These are phyloP conservation scores for Neurospora sp. DNA, from an alignment of 495 filamentous ascomycete genomes.

Conservation along the genomic window DNA sequence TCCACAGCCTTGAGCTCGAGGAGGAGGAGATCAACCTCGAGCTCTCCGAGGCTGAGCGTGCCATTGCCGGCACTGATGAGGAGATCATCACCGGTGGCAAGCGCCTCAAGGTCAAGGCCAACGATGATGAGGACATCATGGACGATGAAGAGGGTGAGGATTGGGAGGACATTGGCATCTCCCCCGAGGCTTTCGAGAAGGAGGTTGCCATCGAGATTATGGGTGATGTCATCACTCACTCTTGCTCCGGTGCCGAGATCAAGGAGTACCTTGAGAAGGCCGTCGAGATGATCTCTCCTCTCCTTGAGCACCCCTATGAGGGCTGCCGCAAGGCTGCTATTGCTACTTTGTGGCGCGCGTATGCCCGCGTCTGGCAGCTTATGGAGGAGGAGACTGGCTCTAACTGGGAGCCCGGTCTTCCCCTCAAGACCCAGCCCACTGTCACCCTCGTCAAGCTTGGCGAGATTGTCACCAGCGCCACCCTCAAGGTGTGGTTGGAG, in stretches of 20 bases:
- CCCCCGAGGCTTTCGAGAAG: constrained; percentile 86
- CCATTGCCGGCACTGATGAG: constrained; percentile 52
- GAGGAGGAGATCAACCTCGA: constrained; percentile 78
- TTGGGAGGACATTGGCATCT: constrained; percentile 74
- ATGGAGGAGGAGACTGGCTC: constrained; percentile 66
- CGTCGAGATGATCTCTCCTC: constrained; percentile 65
- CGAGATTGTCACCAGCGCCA: constrained; percentile 74
- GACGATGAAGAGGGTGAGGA: constrained; percentile 56
- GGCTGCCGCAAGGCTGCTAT: constrained; percentile 87
- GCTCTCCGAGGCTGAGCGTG: constrained; percentile 65
- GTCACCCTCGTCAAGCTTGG: constrained; percentile 76
- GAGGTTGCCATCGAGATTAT: constrained; percentile 94
- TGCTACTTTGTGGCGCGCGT: constrained; percentile 83
- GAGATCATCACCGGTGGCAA: constrained; percentile 69
- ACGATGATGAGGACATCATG: constrained; percentile 48
- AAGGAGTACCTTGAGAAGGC: constrained; percentile 74
- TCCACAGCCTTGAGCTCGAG: constrained; percentile 78
- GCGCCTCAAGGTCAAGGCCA: constrained; percentile 67
- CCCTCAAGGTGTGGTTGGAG: constrained; percentile 73
- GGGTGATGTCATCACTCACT: constrained; percentile 82
- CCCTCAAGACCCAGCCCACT: constrained; percentile 66
- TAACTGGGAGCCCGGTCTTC: constrained; percentile 86
- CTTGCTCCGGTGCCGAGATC: constrained; percentile 64
- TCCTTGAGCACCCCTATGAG: constrained; percentile 83
- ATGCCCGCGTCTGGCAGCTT: constrained; percentile 80